Conservation (phyloP, 169 alveolate species). For the Eimeria zaria region DNA sequence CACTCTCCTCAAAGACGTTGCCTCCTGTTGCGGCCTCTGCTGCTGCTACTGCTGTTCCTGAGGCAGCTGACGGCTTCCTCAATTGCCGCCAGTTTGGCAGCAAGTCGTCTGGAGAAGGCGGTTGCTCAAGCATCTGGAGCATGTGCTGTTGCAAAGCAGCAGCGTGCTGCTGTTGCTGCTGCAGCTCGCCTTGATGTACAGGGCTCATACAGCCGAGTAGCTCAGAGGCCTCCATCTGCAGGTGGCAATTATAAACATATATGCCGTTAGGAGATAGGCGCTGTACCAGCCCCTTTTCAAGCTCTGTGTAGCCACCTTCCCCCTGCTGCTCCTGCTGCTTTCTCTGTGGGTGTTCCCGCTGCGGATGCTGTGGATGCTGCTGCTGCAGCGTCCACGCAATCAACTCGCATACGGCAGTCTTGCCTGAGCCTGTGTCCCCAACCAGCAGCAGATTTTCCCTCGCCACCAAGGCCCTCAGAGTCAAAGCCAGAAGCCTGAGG, state of each 20-base stretch:
- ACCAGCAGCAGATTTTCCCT: slow-evolving; percentile 99
- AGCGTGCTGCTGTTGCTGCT: slow-evolving; percentile 65
- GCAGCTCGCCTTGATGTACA: slow-evolving; percentile 75
- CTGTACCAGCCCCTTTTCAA: neutral
- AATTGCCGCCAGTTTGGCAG: slow-evolving; percentile 27
- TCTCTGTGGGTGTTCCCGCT: neutral
- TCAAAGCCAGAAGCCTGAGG: slow-evolving; percentile 93
- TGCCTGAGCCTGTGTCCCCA: slow-evolving; percentile 99
- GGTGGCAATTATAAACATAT: slow-evolving; percentile 72
- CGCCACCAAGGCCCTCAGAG: slow-evolving; percentile 95
- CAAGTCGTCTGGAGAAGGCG: slow-evolving; percentile 39
- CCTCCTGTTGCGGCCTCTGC: slow-evolving; percentile 6
- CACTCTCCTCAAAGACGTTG: neutral
- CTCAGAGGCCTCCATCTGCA: slow-evolving; percentile 84
- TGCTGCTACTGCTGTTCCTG: slow-evolving; percentile 11
- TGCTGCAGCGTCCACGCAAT: slow-evolving; percentile 90
- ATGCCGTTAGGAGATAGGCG: slow-evolving; percentile 63
- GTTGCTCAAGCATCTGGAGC: slow-evolving; percentile 32
- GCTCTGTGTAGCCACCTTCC: neutral
- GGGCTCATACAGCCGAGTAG: slow-evolving; percentile 80
- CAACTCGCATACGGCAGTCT: slow-evolving; percentile 97
- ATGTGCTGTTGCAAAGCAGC: slow-evolving; percentile 20
- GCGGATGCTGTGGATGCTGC: slow-evolving; percentile 76
- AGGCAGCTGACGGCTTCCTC: slow-evolving; percentile 19
- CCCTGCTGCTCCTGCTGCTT: slow-evolving; percentile 48